Evolutionary conservation across 129 eudicot genomes (phyloP).

Genomic region (Saposhnikovia divaricata): DNA sequence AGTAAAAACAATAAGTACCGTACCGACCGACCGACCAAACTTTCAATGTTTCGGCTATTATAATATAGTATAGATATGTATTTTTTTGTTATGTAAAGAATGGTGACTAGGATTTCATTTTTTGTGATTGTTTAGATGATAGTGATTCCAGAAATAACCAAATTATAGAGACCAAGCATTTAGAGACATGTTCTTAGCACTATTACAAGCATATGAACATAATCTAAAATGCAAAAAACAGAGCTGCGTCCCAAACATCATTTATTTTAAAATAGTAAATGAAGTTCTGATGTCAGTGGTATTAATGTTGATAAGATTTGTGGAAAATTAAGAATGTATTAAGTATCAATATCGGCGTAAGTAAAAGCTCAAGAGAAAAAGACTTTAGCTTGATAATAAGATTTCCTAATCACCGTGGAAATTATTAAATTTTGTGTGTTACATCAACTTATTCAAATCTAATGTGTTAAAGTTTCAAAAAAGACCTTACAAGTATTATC

Average conservation of each 20-base stretch:
- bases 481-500: neutral
- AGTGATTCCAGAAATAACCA: neutral
- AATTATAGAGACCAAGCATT: neutral
- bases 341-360: neutral
- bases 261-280: too few relatives aligned
- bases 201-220: neutral
- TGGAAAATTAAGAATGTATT: neutral
- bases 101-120: too few relatives aligned
- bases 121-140: neutral
- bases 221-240: too few relatives aligned
- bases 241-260: neutral
- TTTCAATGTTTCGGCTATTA: too few relatives aligned
- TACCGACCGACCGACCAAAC: too few relatives aligned
- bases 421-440: neutral
- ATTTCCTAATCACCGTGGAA: neutral
- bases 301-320: neutral
- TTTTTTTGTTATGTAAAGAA: too few relatives aligned
- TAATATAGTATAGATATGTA: too few relatives aligned
- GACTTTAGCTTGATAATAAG: neutral
- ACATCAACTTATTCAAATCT: neutral
- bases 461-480: too few relatives aligned
- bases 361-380: neutral
- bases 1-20: too few relatives aligned
- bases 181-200: neutral
- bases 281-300: neutral